Evolutionary conservation across 805 yeast species (phyloP), one percentile per base, ranked within the genome.

Genomic region (Kazachstania viticola): DNA sequence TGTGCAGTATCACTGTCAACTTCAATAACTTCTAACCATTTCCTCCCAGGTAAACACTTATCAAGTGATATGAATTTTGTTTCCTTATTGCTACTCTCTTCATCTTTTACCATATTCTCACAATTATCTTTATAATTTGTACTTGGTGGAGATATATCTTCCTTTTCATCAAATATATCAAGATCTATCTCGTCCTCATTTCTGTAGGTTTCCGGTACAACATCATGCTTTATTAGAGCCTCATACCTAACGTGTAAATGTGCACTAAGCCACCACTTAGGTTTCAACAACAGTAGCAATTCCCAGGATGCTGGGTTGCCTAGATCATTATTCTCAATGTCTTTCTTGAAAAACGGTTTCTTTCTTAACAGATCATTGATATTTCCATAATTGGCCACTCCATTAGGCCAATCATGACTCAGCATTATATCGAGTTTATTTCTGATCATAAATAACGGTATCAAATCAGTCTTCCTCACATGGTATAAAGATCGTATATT

Each of bases 381-480:
- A 44, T 80, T 54, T 0, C 96, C 97, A 51, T 69, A 58, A 4
- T 71, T 56, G 27, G 68, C 79, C 8, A 87, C 75, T 3, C 80
- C 82, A 25, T 65, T 75, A 0, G 98, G 98, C 98, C 98, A 91
- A 60, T 91, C 98, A 55, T 91, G 98, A 21, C 82, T 71, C 32
- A 88, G 38, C 50, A 79, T 64, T 1, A 85, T 50, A 42, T 82
- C 80, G 5, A 73, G 21, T 9, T 43, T 37, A 4, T 39, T 27
- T 4, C 46, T 30, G 36, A 69, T 44, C 44, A 69, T 41, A 42
- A 62, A 56, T 42, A 83, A 56, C 39, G 79, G 79, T 23, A 73
- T 40, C 34, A 69, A 71, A 35, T 79, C 79, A 33, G 45, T 63
- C 18, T 65, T 64, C 29, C 79, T 69, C 23, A 87, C 70, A 31